Base-by-base conservation (phyloP, 2,329 filamentous ascomycete genomes). In the Emmonsia crescens region DNA sequence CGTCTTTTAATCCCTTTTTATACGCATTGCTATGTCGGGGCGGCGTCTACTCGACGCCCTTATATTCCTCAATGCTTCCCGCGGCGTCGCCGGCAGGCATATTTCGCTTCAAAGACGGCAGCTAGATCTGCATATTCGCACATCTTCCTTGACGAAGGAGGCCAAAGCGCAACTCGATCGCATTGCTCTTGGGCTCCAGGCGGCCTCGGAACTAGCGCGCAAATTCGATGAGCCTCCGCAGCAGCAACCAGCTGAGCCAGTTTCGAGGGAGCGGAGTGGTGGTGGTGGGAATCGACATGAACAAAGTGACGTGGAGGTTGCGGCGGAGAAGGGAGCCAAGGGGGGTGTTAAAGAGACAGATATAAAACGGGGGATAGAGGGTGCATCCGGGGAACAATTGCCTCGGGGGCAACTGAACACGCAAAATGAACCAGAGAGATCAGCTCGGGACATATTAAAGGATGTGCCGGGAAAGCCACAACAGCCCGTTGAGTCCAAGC, bases 31-130 rank as follows among this genome's bases (percentile, higher is more conserved):
- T 46, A 83, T 83, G 81, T 78, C 80, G 60, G 80, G 80, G 62
- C 80, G 83, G 82, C 76, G 86, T 83, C 76, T 84, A 81, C 70
- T 91, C 71, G 89, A 92, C 77, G 78, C 88, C 68, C 84, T 86
- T 67, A 83, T 86, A 64, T 79, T 92, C 66, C 80, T 88, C 73
- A 85, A 82, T 78, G 88, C 85, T 71, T 87, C 88, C 58, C 83
- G 85, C 63, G 83, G 83, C 40, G 81, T 92, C 64, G 87, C 86
- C 69, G 79, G 75, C 74, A 83, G 85, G 72, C 85, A 87, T 70
- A 73, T 85, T 61, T 76, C 76, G 49, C 79, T 87, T 57, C 83
- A 84, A 27, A 77, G 80, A 60, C 79, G 81, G 60, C 85, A 89
- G 71, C 76, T 86, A 67, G 82, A 87, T 70, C 73, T 84, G 56